Base-by-base conservation (phyloP, 1,139 yeast genomes). In the Suhomyces yuchorum region DNA sequence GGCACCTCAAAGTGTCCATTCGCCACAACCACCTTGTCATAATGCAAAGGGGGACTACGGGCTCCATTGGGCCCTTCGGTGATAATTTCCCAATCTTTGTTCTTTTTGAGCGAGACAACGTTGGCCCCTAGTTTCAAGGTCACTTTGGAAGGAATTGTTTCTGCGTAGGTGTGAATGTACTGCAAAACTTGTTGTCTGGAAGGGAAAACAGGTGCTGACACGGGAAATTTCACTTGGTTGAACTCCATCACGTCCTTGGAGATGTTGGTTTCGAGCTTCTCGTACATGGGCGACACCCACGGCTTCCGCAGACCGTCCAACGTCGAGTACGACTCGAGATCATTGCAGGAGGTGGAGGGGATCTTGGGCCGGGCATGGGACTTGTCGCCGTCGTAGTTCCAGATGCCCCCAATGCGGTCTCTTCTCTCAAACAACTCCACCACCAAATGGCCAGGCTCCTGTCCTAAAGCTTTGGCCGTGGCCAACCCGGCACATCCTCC, bases 401-500 rank as follows among this genome's bases (percentile, higher is more conserved):
- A 79, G 14, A 79, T 60, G 0, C 84, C 83, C 28, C 83, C 83
- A 11, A 76, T 56, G 9, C 60, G 53, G 23, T 66, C 61, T 47
- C 75, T 59, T 51, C 77, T 63, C 50, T 79, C 84, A 53, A 58
- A 78, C 12, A 79, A 57, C 48, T 76, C 80, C 24, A 78, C 65
- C 3, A 56, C 43, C 52, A 71, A 63, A 2, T 55, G 46, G 8
- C 52, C 52, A 1, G 78, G 75, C 52, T 78, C 82, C 19, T 63
- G 52, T 1, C 74, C 68, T 35, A 78, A 58, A 0, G 81, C 75
- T 44, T 77, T 75, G 2, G 80, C 80, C n/a, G 67, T 68, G 0
- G 80, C 80, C 19, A 77, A 56, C 0, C 82, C 84, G 3, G 73
- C 63, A 1, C 81, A 80, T 0, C 83, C 84, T 4, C 79, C 82